Base-by-base conservation (phyloP, 768 basidiomycete species). In the Xerocomus potaroensis region DNA sequence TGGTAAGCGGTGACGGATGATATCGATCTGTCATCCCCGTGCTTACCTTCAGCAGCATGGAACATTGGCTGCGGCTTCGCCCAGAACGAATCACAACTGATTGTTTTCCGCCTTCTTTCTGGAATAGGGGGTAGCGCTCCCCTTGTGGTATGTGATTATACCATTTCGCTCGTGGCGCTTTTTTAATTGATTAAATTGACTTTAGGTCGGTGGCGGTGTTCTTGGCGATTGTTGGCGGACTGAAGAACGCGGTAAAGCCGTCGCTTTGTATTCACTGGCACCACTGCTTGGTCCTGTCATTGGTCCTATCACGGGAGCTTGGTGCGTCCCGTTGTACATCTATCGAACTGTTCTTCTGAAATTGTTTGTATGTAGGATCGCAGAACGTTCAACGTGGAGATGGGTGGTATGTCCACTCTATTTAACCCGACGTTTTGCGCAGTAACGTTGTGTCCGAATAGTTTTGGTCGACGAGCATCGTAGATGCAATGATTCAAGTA, bases 111-210 rank as follows among this genome's bases (percentile, higher is more conserved):
- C 16, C 78, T 89, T 52, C 63, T 88, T 2, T 67, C 84, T 1
- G 86, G 87, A 2, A 48, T 89, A 2, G 87, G 87, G 22, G 87
- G 86, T 0, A 81, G 83, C 43, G 86, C 85, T 0, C 83, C 86
- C 6, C 66, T 86, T 2, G 64, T 79, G 5, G 72, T 73, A 53
- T 32, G 67, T n/a, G n/a, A n/a, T n/a, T n/a, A n/a, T n/a, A n/a
- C n/a, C n/a, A n/a, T n/a, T n/a, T n/a, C n/a, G n/a, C n/a, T n/a
- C n/a, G n/a, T n/a, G n/a, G n/a, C n/a, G 14, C 0, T 22, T 21
- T 14, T 19, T 8, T 2, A 9, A n/a, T 10, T 24, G 1, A 5
- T 5, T 22, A n/a, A n/a, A n/a, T n/a, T n/a, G n/a, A n/a, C n/a
- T n/a, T n/a, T 33, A 72, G 71, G 78, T 86, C 15, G 86, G 84